These are phyloP conservation scores for Linanthus parryae DNA, from an alignment of 148 eudicot species.

Conservation along the genomic window DNA sequence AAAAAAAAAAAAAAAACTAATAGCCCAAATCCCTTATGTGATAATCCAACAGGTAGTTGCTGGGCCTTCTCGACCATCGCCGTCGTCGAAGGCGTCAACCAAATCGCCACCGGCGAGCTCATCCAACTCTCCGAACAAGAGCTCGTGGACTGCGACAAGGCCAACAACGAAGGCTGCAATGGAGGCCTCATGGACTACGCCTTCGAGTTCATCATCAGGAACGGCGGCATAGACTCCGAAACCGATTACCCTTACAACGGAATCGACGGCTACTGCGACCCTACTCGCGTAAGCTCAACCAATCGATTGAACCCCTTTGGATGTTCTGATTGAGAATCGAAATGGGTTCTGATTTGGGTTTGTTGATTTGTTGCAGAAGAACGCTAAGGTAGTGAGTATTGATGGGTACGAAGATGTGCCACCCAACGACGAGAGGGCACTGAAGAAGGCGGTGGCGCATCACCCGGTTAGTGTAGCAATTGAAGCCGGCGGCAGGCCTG, in stretches of 20 bases:
- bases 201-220: conserved; percentile 7
- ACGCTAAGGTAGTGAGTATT: conserved; percentile 2
- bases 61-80: conserved; percentile 11
- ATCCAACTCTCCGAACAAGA: conserved; percentile 2
- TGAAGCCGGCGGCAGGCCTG: conserved; percentile 5
- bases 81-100: conserved; percentile 7
- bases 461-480: conserved; percentile 8
- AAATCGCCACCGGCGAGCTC: conserved; percentile 7
- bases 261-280: background rate
- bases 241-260: conserved; percentile 7
- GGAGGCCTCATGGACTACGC: conserved; percentile 11
- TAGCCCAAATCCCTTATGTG: too few relatives aligned
- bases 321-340: background rate
- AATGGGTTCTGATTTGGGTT: background rate
- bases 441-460: conserved; percentile 7
- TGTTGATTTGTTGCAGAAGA: background rate
- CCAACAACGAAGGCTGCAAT: conserved; percentile 2
- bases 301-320: background rate
- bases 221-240: conserved; percentile 9
- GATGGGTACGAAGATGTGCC: conserved; percentile 6
- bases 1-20: too few relatives aligned
- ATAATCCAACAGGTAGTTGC: conserved; percentile 13
- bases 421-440: conserved; percentile 5
- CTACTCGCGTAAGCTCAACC: background rate
- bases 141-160: conserved; percentile 9